Conservation (phyloP, 805 yeast species). For the Blastobotrys mokoenaii region DNA sequence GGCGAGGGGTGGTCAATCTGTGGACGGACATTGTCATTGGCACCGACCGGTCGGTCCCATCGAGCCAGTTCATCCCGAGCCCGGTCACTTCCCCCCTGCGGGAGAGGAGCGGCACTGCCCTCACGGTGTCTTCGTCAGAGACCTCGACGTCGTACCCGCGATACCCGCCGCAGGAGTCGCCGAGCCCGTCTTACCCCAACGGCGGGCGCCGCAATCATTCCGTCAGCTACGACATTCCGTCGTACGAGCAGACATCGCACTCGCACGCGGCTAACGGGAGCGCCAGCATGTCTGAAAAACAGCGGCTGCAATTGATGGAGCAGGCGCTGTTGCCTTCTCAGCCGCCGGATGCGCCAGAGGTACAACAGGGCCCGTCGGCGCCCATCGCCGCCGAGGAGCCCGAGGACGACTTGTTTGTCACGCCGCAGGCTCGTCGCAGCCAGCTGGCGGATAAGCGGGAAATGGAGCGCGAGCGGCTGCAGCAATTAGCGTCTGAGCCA, state of each 20-base stretch:
- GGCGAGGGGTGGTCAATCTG: slow-evolving; percentile 71
- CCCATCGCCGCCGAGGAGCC: slow-evolving; percentile 1
- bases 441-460: slow-evolving; percentile 32
- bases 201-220: slow-evolving; percentile 18
- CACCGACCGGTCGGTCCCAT: slow-evolving; percentile 30
- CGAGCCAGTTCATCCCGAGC: not conserved
- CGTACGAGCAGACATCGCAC: slow-evolving; percentile 1
- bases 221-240: not conserved
- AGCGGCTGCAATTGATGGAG: slow-evolving; percentile 44
- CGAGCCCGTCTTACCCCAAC: slow-evolving; percentile 1
- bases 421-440: not conserved
- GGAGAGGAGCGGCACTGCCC: not conserved
- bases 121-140: not conserved
- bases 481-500: slow-evolving; percentile 36
- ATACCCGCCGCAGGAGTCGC: not conserved
- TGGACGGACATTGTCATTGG: slow-evolving; percentile 78
- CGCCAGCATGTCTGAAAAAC: slow-evolving; percentile 43
- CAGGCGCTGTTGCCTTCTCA: slow-evolving; percentile 57
- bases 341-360: slow-evolving; percentile 25
- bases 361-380: slow-evolving; percentile 1
- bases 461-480: slow-evolving; percentile 31
- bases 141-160: not conserved
- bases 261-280: not conserved
- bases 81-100: not conserved
- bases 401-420: not conserved